These are phyloP conservation scores for Floccularia luteovirens DNA, from an alignment of 768 basidiomycete species.

Conservation along the genomic window DNA sequence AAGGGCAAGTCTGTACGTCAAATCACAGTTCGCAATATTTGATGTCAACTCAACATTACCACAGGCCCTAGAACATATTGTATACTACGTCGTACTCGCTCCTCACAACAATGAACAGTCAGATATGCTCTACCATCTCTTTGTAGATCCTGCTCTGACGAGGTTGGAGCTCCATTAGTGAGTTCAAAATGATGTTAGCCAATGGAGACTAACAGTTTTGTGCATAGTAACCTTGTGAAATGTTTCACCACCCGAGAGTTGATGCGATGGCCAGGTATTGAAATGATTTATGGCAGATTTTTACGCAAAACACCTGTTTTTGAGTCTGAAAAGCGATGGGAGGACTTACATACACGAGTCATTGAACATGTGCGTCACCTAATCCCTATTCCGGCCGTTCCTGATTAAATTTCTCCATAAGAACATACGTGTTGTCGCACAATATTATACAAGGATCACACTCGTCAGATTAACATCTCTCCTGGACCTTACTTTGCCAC, in stretches of 20 bases:
- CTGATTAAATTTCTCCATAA: slow-evolving; percentile 21
- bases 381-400: background rate
- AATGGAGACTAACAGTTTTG: slow-evolving; percentile 10
- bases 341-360: slow-evolving; percentile 90
- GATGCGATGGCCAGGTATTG: slow-evolving; percentile 96
- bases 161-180: slow-evolving; percentile 86
- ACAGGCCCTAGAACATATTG: slow-evolving; percentile 90
- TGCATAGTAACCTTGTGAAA: slow-evolving; percentile 82
- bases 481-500: slow-evolving; percentile 73
- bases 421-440: slow-evolving; percentile 93
- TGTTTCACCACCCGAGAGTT: slow-evolving; percentile 90
- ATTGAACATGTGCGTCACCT: slow-evolving; percentile 81
- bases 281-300: slow-evolving; percentile 78
- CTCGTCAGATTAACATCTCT: slow-evolving; percentile 75
- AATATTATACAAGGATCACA: slow-evolving; percentile 94
- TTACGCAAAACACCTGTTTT: slow-evolving; percentile 81
- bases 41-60: slow-evolving; percentile 6
- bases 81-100: slow-evolving; percentile 90
- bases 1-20: slow-evolving; percentile 59
- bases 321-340: slow-evolving; percentile 74
- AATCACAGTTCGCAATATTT: slow-evolving; percentile 1
- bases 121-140: slow-evolving; percentile 90
- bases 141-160: slow-evolving; percentile 65
- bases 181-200: slow-evolving; percentile 11
- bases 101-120: slow-evolving; percentile 96